Base-by-base conservation (phyloP, 2,329 filamentous ascomycete species). In the Tothia fuscella region DNA sequence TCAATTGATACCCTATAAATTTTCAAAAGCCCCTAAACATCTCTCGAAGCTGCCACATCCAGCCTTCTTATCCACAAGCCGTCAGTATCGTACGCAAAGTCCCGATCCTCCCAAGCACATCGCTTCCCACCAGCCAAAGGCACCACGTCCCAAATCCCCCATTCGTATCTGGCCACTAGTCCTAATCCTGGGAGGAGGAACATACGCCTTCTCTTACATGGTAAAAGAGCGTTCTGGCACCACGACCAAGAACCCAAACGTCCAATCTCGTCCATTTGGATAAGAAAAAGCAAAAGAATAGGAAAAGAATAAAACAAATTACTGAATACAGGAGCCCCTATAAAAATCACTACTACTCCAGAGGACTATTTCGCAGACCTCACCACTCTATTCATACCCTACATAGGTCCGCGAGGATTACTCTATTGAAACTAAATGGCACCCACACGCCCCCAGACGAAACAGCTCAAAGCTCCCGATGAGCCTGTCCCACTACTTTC, bases 401-500 rank as follows among this genome's bases (percentile, higher is more conserved):
- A n/a, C n/a, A n/a, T n/a, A n/a, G n/a, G 31, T 35, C 31, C 17
- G 16, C 43, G 40, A 25, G 14, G 13, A 3, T 29, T n/a, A 6
- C 7, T 12, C 6, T 7, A 32, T 25, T 9, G 16, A 39, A 36
- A 58, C 20, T n/a, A n/a, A 17, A 62, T 63, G 54, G 57, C 61
- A 29, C 44, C 42, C 12, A 28, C 43, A 33, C 10, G 20, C 12
- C 3, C 30, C 22, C n/a, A 28, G 12, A 56, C 22, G 44, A 45
- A 55, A 51, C 60, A 59, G 54, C 64, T 66, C 55, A 61, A 63
- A 46, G 64, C 68, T 49, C 68, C 72, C 22, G 59, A 66, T 48
- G 80, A 80, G 60, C 57, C 61, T 33, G 65, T 68, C 41, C 81
- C 88, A 4, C 76, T 77, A 56, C 95, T 93, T 72, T 79, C 76